Conservation (phyloP, 2,329 filamentous ascomycete species). For the Dothiorella sarmentorum region DNA sequence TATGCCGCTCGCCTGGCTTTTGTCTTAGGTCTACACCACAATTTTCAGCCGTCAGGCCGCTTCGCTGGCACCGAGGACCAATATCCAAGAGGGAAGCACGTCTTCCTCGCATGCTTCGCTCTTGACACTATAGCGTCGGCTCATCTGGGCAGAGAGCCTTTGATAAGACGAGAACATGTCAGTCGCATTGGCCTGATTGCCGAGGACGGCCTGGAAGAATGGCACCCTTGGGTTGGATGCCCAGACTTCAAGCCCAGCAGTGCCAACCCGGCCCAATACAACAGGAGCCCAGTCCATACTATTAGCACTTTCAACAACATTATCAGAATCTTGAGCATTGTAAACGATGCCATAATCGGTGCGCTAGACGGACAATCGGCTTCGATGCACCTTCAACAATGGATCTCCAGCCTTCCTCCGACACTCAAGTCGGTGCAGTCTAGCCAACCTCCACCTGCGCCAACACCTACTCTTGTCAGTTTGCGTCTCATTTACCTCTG, state of each 20-base stretch:
- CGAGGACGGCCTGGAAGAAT: slow-evolving; percentile 69
- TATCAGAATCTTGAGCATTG: slow-evolving; percentile 32
- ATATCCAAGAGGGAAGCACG: slow-evolving; percentile 36
- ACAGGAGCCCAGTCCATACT: slow-evolving; percentile 36
- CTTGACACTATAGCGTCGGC: slow-evolving; percentile 59
- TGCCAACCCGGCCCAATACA: slow-evolving; percentile 15
- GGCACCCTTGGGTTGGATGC: slow-evolving; percentile 66
- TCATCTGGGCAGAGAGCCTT: slow-evolving; percentile 49
- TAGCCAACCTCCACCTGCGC: slow-evolving; percentile 1
- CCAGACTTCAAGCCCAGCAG: slow-evolving; percentile 32
- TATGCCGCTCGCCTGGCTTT: slow-evolving; percentile 54
- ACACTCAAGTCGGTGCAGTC: slow-evolving; percentile 14
- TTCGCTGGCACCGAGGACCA: slow-evolving; percentile 29
- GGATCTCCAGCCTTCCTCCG: slow-evolving; percentile 13
- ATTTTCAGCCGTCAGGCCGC: background rate
- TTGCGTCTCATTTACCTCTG: slow-evolving; percentile 30
- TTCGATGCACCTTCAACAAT: slow-evolving; percentile 15
- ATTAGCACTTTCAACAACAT: slow-evolving; percentile 55
- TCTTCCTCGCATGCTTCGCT: slow-evolving; percentile 58
- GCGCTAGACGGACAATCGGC: background rate
- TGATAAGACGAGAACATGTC: slow-evolving; percentile 49
- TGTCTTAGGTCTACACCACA: slow-evolving; percentile 37
- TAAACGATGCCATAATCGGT: slow-evolving; percentile 20
- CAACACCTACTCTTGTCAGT: slow-evolving; percentile 7
- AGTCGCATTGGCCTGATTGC: slow-evolving; percentile 49